A percentile compares a stretch with the other conserved stretches of the same genome.
phyloP scores from a whole-genome alignment of 2,329 filamentous ascomycete species.

The Penicillium sp. region DNA sequence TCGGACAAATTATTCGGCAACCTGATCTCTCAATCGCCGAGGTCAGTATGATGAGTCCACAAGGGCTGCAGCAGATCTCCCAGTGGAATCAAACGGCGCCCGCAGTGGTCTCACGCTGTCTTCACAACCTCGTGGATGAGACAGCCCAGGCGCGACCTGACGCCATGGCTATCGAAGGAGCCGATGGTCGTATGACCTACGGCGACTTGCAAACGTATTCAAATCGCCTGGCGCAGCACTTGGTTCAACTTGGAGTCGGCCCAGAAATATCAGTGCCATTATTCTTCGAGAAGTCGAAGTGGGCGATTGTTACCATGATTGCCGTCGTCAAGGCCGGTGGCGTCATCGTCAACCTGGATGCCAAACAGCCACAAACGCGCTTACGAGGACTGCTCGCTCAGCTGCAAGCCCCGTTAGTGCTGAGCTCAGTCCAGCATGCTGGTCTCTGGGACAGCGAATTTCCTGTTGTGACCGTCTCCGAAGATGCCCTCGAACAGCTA shows the following conservation, averaged over 20 bases:
- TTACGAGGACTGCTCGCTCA: not conserved
- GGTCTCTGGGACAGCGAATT: not conserved
- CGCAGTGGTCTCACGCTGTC: not conserved
- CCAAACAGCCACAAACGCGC: not conserved
- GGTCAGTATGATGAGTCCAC: not conserved
- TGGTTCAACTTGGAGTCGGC: not conserved
- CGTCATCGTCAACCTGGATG: not conserved
- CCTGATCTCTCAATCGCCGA: not conserved
- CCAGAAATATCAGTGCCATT: not conserved
- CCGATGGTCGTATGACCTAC: not conserved
- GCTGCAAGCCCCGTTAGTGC: not conserved
- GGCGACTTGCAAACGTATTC: not conserved
- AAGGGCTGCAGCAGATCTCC: not conserved
- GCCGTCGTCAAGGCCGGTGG: not conserved
- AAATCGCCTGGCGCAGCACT: not conserved
- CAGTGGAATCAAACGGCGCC: not conserved
- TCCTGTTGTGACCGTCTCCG: not conserved
- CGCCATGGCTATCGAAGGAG: not conserved
- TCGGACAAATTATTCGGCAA: not conserved
- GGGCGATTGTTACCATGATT: not conserved
- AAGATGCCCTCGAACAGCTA: not conserved
- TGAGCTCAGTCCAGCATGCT: conserved; percentile 1
- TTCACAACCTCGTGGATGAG: not conserved
- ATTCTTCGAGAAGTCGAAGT: not conserved
- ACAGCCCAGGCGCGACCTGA: not conserved